Base-by-base conservation (phyloP, 1,284 basidiomycete genomes). In the Heterobasidion parviporum region DNA sequence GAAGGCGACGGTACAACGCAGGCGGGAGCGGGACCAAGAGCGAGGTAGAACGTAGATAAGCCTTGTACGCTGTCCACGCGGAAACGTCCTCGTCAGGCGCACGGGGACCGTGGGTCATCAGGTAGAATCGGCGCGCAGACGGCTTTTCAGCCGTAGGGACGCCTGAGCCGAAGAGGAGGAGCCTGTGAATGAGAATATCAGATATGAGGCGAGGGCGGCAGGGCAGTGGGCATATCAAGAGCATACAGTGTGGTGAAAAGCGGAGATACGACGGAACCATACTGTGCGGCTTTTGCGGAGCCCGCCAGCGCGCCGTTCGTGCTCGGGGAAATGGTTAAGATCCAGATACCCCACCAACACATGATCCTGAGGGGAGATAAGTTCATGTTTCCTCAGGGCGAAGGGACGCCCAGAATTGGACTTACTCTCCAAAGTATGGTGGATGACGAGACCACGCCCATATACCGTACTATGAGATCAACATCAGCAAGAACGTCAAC, bases 301-400 rank as follows among this genome's bases (percentile, higher is more conserved):
- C 68, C 65, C 2, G 73, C 55, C 9, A 82, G 65, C 9, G 60
- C 60, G 12, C 78, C 78, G 53, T 82, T 73, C 6, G 68, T 75
- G 1, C 79, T 75, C 0, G 84, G 82, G 6, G 83, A 81, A 16
- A 87, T 69, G 56, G 78, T 80, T 2, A 87, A 68, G 18, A 79
- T 75, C 81, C 83, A 89, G 20, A 88, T 78, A 2, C 85, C 85
- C 84, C 85, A 87, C 79, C 85, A 87, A 60, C 85, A 82, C 48
- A 84, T 65, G 58, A 88, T 87, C 65, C 81, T 82, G 57, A 2
- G n/a, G 52, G 14, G 9, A 7, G 20, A 45, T 16, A 7, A 44
- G 12, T 14, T 8, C 16, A 8, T 4, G 7, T 44, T 44, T 44
- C 18, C 18, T 18, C 12, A 16, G 45, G 9, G 45, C 10, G 45